Evolutionary conservation across 768 basidiomycete genomes (phyloP).

Genomic region (Tremella fuciformis): DNA sequence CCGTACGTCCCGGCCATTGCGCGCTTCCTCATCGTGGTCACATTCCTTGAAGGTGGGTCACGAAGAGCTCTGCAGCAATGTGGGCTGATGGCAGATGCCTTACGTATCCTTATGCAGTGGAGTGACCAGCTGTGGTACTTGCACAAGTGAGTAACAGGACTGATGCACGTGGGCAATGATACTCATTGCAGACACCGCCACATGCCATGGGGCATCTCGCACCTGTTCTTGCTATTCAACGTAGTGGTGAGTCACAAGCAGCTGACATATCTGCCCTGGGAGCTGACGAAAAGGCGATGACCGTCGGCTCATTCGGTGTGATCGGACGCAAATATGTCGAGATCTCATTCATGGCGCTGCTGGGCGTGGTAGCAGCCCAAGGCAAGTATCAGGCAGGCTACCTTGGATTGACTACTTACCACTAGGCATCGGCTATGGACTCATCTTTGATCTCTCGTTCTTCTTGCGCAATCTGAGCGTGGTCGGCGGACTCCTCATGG

Average conservation of each 20-base stretch:
- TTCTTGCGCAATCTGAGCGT: constrained; percentile 98
- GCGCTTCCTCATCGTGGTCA: constrained; percentile 94
- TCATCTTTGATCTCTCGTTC: constrained; percentile 99
- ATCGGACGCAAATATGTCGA: constrained; percentile 84
- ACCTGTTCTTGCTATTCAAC: constrained; percentile 86
- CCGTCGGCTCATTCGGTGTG: constrained; percentile 74
- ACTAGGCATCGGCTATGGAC: constrained; percentile 84
- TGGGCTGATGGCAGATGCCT: constrained; percentile 61
- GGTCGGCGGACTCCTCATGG: constrained; percentile 98
- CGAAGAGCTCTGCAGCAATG: neutral
- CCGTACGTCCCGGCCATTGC: constrained; percentile 93
- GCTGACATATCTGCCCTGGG: neutral
- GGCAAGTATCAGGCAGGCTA: constrained; percentile 49
- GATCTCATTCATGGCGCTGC: constrained; percentile 81
- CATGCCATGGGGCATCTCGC: constrained; percentile 94
- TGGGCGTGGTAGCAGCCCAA: constrained; percentile 87
- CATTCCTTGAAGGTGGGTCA: constrained; percentile 72
- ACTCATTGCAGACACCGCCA: constrained; percentile 70
- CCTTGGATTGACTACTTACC: constrained; percentile 1
- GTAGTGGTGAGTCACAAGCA: constrained; percentile 66
- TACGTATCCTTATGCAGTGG: constrained; percentile 93
- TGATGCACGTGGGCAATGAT: neutral
- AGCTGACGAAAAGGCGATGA: constrained; percentile 67
- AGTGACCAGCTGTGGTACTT: constrained; percentile 97
- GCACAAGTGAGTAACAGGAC: constrained; percentile 67